phyloP scores from a whole-genome alignment of 2,329 filamentous ascomycete species.

The Fusarium heterosporum region DNA sequence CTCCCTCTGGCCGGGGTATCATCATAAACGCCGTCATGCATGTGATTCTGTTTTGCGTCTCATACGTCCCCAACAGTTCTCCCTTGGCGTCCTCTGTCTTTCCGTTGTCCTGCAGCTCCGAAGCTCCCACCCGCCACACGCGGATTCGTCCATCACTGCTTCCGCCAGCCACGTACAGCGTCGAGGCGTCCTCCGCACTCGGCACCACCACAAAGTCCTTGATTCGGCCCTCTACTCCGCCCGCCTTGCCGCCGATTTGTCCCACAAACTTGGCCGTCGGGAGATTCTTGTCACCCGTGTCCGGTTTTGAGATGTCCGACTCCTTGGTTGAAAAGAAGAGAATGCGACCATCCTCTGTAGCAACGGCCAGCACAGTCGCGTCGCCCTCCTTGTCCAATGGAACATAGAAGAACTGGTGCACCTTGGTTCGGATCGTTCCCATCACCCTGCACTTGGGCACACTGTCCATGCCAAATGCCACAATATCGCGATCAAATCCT shows the following conservation, averaged over 20 bases:
- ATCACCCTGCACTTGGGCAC: constrained; percentile 80
- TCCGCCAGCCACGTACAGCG: constrained; percentile 73
- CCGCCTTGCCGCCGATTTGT: constrained; percentile 80
- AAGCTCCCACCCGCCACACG: constrained; percentile 73
- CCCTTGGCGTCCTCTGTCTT: constrained; percentile 45
- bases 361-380: constrained; percentile 74
- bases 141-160: constrained; percentile 89
- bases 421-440: constrained; percentile 76
- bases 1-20: constrained; percentile 73
- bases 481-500: constrained; percentile 84
- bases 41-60: constrained; percentile 89
- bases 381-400: constrained; percentile 57
- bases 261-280: constrained; percentile 75
- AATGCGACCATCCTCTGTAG: constrained; percentile 90
- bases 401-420: constrained; percentile 85
- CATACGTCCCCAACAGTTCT: constrained; percentile 77
- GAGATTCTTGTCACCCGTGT: constrained; percentile 52
- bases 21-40: constrained; percentile 89
- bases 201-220: constrained; percentile 85
- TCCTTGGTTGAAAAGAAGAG: constrained; percentile 81
- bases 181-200: constrained; percentile 53
- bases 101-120: constrained; percentile 55
- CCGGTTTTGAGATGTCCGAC: constrained; percentile 56
- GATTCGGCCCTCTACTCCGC: constrained; percentile 76
- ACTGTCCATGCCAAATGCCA: constrained; percentile 91